Evolutionary conservation across 345 rosid genomes (phyloP).

Genomic region (Laguncularia racemosa): DNA sequence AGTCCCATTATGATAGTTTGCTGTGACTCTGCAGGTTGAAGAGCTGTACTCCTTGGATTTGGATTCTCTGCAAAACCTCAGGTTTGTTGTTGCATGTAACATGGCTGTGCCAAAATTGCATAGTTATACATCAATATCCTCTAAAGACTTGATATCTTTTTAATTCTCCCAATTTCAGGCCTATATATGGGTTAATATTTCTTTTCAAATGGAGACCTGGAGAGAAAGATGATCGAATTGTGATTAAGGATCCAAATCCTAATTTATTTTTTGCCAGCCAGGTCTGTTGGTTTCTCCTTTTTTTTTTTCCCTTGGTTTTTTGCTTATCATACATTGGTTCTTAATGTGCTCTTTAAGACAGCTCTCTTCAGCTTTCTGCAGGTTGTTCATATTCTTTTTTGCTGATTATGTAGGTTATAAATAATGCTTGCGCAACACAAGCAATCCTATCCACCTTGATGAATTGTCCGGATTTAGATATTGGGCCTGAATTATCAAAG

Average conservation of each 20-base stretch:
- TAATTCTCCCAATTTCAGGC: slow-evolving; percentile 38
- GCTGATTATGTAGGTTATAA: slow-evolving; percentile 54
- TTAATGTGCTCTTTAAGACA: background rate
- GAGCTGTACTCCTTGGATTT: slow-evolving; percentile 88
- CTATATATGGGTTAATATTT: slow-evolving; percentile 89
- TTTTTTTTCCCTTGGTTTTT: background rate
- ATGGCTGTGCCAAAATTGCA: background rate
- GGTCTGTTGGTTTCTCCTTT: slow-evolving; percentile 28
- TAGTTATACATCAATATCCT: background rate
- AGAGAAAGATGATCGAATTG: slow-evolving; percentile 85
- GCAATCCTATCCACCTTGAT: slow-evolving; percentile 85
- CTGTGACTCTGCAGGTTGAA: slow-evolving; percentile 62
- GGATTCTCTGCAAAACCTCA: slow-evolving; percentile 76
- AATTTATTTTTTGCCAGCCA: slow-evolving; percentile 89
- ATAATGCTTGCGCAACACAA: slow-evolving; percentile 99
- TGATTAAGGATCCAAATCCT: slow-evolving; percentile 67
- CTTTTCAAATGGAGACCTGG: slow-evolving; percentile 97
- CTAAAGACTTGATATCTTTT: background rate
- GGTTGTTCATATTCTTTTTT: background rate
- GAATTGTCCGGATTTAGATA: slow-evolving; percentile 83
- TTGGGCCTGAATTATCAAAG: slow-evolving; percentile 74
- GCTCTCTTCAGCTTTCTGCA: background rate
- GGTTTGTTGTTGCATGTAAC: slow-evolving; percentile 28
- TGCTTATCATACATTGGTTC: background rate
- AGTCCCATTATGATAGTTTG: slow-evolving; percentile 3